Evolutionary conservation across 108 stramenopile genomes (phyloP).

Genomic region (Skeletonema tropicum): DNA sequence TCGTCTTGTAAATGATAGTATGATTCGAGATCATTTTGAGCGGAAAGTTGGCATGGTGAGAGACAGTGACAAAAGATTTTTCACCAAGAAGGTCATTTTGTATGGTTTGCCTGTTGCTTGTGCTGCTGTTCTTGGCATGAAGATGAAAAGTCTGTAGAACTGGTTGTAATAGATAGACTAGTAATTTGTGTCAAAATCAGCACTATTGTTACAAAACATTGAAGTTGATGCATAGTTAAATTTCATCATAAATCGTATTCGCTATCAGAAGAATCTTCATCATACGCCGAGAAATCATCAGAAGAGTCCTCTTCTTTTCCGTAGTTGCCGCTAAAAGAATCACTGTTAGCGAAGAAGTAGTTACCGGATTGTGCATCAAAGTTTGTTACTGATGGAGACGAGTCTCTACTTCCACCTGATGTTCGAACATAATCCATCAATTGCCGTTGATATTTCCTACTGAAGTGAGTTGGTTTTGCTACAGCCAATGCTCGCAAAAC

Average conservation of each 20-base stretch:
- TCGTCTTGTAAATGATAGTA: slow-evolving; percentile 26
- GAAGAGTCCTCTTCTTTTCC: slow-evolving; percentile 15
- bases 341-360: slow-evolving; percentile 7
- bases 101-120: neutral
- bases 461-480: slow-evolving; percentile 58
- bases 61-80: neutral
- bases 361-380: neutral
- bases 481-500: slow-evolving; percentile 47
- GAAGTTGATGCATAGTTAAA: slow-evolving; percentile 1
- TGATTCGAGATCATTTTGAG: slow-evolving; percentile 45
- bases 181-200: too few species aligned
- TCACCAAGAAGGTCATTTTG: neutral
- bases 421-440: slow-evolving; percentile 39
- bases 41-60: slow-evolving; percentile 40
- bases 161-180: neutral
- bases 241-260: slow-evolving; percentile 15
- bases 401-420: slow-evolving; percentile 24
- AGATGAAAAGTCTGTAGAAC: neutral
- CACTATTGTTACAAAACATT: neutral
- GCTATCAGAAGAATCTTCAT: slow-evolving; percentile 32
- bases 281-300: slow-evolving; percentile 10
- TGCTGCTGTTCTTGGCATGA: neutral
- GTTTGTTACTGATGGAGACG: slow-evolving; percentile 6
- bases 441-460: slow-evolving; percentile 36
- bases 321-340: slow-evolving; percentile 12